Conservation (phyloP, 2,329 filamentous ascomycete species). For the Epichloe uncinata region DNA sequence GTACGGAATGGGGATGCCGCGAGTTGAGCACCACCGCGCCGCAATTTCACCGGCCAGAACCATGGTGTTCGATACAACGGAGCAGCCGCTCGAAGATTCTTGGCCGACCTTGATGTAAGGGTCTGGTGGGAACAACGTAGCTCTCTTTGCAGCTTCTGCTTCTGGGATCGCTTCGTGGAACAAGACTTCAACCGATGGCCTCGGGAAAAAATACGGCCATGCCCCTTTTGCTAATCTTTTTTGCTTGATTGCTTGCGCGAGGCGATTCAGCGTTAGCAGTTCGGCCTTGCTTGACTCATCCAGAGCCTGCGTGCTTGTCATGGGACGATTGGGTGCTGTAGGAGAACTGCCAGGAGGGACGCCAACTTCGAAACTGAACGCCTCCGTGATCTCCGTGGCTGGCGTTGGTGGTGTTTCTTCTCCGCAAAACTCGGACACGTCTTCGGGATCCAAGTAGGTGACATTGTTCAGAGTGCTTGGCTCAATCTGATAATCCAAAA, state of each 20-base stretch:
- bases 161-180: conserved; percentile 22
- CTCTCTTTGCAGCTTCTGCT: conserved; percentile 3
- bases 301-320: conserved; percentile 31
- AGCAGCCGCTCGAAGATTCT: conserved; percentile 18
- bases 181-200: conserved; percentile 29
- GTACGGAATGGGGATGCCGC: conserved; percentile 46
- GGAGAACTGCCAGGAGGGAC: conserved; percentile 7
- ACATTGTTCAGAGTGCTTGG: conserved; percentile 41
- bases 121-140: conserved; percentile 26
- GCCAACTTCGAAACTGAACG: conserved; percentile 18
- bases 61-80: conserved; percentile 35
- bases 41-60: conserved; percentile 47
- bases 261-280: conserved; percentile 31
- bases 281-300: conserved; percentile 29
- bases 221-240: conserved; percentile 33
- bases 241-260: conserved; percentile 33
- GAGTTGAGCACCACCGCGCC: conserved; percentile 45
- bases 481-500: conserved; percentile 41
- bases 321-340: conserved; percentile 23
- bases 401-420: conserved; percentile 15
- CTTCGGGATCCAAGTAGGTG: conserved; percentile 41
- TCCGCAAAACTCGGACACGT: conserved; percentile 32
- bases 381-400: not conserved
- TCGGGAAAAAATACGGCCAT: conserved; percentile 34
- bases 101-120: conserved; percentile 33